Percentiles rank a stretch among this genome's conserved stretches.
Evolutionary conservation across 257 asterid species (phyloP).

Genomic region (Haberlea rhodopensis): DNA sequence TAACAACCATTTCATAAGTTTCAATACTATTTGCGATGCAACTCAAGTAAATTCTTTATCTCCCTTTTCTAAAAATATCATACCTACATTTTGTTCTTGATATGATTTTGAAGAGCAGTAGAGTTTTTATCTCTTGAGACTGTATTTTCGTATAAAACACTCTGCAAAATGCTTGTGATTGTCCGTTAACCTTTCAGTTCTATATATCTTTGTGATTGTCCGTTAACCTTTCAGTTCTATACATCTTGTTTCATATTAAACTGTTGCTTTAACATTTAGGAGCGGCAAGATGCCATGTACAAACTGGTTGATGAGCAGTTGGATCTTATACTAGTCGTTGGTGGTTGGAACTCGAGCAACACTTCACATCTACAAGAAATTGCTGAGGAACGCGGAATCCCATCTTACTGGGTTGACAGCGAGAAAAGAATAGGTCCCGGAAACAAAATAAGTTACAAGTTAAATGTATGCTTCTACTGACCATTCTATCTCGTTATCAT

Average conservation of each 20-base stretch:
- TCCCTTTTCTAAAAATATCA: background rate
- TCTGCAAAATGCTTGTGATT: no score
- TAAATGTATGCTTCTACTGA: slow-evolving; percentile 53
- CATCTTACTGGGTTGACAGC: slow-evolving; percentile 93
- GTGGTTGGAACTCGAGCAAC: slow-evolving; percentile 99
- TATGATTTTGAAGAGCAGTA: no score
- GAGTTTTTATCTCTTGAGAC: no score
- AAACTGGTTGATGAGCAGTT: slow-evolving; percentile 72
- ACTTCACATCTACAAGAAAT: slow-evolving; percentile 97
- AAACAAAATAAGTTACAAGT: slow-evolving; percentile 73
- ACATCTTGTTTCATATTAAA: slow-evolving; percentile 22
- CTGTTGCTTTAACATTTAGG: slow-evolving; percentile 42
- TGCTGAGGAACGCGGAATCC: slow-evolving; percentile 85
- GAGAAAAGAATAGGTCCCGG: slow-evolving; percentile 93
- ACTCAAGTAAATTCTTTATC: slow-evolving; percentile 40
- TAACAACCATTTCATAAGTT: slow-evolving; percentile 50
- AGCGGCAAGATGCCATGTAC: slow-evolving; percentile 99
- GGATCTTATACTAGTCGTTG: slow-evolving; percentile 90
- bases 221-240: slow-evolving; percentile 8
- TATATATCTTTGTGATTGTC: background rate
- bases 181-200: slow-evolving; percentile 8
- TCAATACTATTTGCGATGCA: slow-evolving; percentile 62
- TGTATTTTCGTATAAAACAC: no score
- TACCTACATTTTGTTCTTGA: background rate
- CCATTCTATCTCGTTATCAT: slow-evolving; percentile 4